Conservation (phyloP, 2,329 filamentous ascomycete species). For the Verticillium longisporum region DNA sequence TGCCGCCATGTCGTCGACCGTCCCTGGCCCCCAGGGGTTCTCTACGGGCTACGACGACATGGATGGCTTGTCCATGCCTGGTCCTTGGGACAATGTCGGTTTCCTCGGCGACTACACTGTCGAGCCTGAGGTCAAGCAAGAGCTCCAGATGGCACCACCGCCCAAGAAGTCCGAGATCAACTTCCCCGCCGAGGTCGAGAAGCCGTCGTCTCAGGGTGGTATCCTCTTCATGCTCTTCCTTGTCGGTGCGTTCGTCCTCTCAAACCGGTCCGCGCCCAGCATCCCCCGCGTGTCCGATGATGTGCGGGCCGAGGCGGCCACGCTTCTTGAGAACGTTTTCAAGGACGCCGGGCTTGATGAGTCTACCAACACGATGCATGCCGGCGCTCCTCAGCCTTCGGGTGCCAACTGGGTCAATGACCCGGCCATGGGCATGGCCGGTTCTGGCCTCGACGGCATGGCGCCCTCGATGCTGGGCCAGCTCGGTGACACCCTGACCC, state of each 20-base stretch:
- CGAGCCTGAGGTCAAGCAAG: slow-evolving; percentile 55
- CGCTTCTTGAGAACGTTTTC: slow-evolving; percentile 73
- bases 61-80: slow-evolving; percentile 75
- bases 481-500: slow-evolving; percentile 61
- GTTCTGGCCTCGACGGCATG: slow-evolving; percentile 22
- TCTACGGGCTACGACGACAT: slow-evolving; percentile 71
- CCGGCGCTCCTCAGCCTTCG: slow-evolving; percentile 44
- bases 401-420: slow-evolving; percentile 38
- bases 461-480: slow-evolving; percentile 57
- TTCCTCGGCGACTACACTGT: slow-evolving; percentile 67
- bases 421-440: slow-evolving; percentile 26
- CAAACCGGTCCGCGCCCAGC: slow-evolving; percentile 66
- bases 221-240: slow-evolving; percentile 93
- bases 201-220: slow-evolving; percentile 68
- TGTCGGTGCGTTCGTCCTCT: slow-evolving; percentile 91
- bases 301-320: slow-evolving; percentile 69
- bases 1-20: slow-evolving; percentile 35
- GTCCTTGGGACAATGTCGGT: slow-evolving; percentile 74
- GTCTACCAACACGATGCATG: slow-evolving; percentile 33
- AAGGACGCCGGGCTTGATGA: slow-evolving; percentile 65
- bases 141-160: slow-evolving; percentile 42
- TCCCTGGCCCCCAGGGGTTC: slow-evolving; percentile 55
- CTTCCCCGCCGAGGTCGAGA: slow-evolving; percentile 45
- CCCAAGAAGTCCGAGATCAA: slow-evolving; percentile 46
- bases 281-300: slow-evolving; percentile 76